Evolutionary conservation across 306 rosid genomes (phyloP).

Genomic region (Fragaria vesca): DNA sequence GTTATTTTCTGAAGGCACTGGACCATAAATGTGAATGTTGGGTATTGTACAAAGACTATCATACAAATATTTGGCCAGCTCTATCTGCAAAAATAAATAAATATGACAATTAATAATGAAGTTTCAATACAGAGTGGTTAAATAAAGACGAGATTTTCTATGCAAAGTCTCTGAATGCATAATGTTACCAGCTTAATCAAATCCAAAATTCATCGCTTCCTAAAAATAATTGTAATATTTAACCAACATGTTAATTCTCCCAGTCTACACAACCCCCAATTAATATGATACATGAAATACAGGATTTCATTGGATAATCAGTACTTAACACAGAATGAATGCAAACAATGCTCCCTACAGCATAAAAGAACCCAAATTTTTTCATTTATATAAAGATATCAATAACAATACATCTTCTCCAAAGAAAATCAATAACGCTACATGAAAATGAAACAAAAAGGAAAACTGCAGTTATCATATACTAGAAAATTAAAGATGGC

Average conservation of each 20-base stretch:
- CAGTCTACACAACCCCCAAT: background rate
- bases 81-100: constrained; percentile 43
- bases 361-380: background rate
- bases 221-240: background rate
- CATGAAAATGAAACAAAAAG: background rate
- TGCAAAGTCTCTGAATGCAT: background rate
- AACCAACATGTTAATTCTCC: background rate
- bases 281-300: background rate
- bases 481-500: background rate
- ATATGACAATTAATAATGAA: background rate
- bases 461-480: background rate
- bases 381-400: background rate
- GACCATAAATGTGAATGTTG: constrained; percentile 71
- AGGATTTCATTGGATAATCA: background rate
- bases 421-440: background rate
- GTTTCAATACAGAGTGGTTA: background rate
- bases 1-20: constrained; percentile 51
- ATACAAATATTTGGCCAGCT: constrained; percentile 64
- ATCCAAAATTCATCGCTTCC: background rate
- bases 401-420: background rate
- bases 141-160: background rate
- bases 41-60: constrained; percentile 75
- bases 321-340: background rate
- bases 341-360: background rate
- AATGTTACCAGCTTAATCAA: background rate